Conservation (phyloP, 2,329 filamentous ascomycete species). For the Ascochyta clinopodiicola region DNA sequence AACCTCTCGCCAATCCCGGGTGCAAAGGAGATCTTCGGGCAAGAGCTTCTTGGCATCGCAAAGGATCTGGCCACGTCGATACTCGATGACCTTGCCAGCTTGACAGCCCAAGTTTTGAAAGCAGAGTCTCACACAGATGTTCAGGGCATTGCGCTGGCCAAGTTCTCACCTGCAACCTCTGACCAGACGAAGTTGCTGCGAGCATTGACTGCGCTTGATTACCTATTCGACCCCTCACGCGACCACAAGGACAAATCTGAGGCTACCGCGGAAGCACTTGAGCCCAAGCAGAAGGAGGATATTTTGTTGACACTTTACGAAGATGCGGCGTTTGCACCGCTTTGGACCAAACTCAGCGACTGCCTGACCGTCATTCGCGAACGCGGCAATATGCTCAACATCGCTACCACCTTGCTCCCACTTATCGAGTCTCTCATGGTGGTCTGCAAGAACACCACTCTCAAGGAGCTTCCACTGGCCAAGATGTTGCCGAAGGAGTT, state of each 20-base stretch:
- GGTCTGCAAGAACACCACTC: slow-evolving; percentile 95
- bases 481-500: slow-evolving; percentile 65
- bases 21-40: slow-evolving; percentile 89
- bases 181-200: slow-evolving; percentile 96
- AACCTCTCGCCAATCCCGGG: slow-evolving; percentile 93
- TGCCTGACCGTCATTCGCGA: slow-evolving; percentile 88
- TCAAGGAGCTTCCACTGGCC: slow-evolving; percentile 67
- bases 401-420: slow-evolving; percentile 92
- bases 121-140: slow-evolving; percentile 92
- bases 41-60: slow-evolving; percentile 87
- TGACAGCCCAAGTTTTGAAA: slow-evolving; percentile 84
- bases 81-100: slow-evolving; percentile 79
- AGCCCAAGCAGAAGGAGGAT: slow-evolving; percentile 75
- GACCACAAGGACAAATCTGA: slow-evolving; percentile 58
- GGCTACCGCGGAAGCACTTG: slow-evolving; percentile 57
- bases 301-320: slow-evolving; percentile 88
- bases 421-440: slow-evolving; percentile 98
- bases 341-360: slow-evolving; percentile 91
- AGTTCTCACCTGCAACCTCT: slow-evolving; percentile 94
- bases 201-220: slow-evolving; percentile 91
- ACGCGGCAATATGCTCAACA: slow-evolving; percentile 94
- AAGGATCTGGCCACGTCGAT: slow-evolving; percentile 85
- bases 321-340: slow-evolving; percentile 83
- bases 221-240: slow-evolving; percentile 86
- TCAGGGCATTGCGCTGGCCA: slow-evolving; percentile 89